A percentile compares a stretch with the other conserved stretches of the same genome.
These are phyloP conservation scores for Dichomitus squalens DNA, from an alignment of 1,284 basidiomycete genomes.

Conservation along the genomic window DNA sequence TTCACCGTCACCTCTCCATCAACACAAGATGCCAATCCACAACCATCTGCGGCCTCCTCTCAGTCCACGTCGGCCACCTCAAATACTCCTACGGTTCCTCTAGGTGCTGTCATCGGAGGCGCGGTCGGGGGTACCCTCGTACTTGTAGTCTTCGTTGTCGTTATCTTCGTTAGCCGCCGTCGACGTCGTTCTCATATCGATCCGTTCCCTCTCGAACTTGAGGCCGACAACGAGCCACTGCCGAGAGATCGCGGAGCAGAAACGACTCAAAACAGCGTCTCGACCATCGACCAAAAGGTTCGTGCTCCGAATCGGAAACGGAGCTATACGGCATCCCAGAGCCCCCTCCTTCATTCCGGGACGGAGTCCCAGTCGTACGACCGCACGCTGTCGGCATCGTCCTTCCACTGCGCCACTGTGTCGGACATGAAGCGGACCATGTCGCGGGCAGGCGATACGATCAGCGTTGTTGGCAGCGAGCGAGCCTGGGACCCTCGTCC, in stretches of 20 bases:
- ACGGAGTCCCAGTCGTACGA: not conserved
- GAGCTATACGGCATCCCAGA: not conserved
- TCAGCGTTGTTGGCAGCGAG: not conserved
- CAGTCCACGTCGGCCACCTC: too few species aligned
- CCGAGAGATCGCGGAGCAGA: not conserved
- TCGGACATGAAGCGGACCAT: not conserved
- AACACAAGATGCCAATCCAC: too few species aligned
- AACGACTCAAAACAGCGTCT: not conserved
- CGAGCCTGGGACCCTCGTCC: not conserved
- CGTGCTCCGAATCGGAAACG: not conserved
- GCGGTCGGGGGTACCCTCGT: not conserved
- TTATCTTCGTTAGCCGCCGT: not conserved
- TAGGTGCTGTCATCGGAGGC: not conserved
- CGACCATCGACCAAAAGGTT: not conserved
- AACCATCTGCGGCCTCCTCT: not conserved
- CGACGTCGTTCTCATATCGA: not conserved
- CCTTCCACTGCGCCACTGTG: not conserved
- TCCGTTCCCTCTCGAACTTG: not conserved
- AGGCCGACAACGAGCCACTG: not conserved
- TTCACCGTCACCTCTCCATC: too few species aligned
- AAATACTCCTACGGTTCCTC: not conserved
- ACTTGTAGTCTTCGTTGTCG: not conserved
- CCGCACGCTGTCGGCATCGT: not conserved
- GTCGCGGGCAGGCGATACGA: not conserved
- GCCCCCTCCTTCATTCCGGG: not conserved